Evolutionary conservation across 768 basidiomycete species (phyloP).

Genomic region (Lactarius indigo): DNA sequence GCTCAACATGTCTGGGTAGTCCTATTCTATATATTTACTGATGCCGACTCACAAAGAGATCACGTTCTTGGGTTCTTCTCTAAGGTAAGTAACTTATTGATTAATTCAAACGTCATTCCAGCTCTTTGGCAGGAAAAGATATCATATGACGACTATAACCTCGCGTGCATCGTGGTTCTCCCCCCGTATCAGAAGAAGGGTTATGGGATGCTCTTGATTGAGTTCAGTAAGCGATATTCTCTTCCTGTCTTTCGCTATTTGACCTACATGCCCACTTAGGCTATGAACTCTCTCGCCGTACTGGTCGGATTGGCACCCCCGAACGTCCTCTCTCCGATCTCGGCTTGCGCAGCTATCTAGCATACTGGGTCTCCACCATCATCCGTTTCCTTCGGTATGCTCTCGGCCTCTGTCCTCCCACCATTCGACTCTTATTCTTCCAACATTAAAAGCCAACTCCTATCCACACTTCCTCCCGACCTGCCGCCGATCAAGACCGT

Average conservation of each 20-base stretch:
- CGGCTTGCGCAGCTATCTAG: slow-evolving; percentile 84
- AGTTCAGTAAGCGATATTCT: slow-evolving; percentile 72
- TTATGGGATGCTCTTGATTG: slow-evolving; percentile 94
- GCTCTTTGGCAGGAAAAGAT: slow-evolving; percentile 69
- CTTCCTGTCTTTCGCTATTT: neutral
- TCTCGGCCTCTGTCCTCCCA: slow-evolving; percentile 13
- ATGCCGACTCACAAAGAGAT: slow-evolving; percentile 73
- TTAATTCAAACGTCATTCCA: neutral
- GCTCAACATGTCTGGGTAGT: slow-evolving; percentile 42
- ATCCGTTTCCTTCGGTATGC: slow-evolving; percentile 76
- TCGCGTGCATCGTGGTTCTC: slow-evolving; percentile 93
- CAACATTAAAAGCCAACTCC: slow-evolving; percentile 42
- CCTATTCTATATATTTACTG: slow-evolving; percentile 89
- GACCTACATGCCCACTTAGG: slow-evolving; percentile 44
- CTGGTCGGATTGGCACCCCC: slow-evolving; percentile 82
- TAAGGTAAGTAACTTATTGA: slow-evolving; percentile 40
- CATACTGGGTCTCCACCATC: slow-evolving; percentile 82
- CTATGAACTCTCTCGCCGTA: slow-evolving; percentile 84
- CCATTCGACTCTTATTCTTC: slow-evolving; percentile 1
- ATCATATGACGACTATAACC: slow-evolving; percentile 95
- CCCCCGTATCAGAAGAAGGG: slow-evolving; percentile 90
- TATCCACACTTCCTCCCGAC: slow-evolving; percentile 59
- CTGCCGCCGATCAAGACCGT: slow-evolving; percentile 42
- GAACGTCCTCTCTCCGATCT: slow-evolving; percentile 94
- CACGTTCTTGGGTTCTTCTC: slow-evolving; percentile 78